phyloP scores from a whole-genome alignment of 257 asterid genomes.

The Lycium barbarum region DNA sequence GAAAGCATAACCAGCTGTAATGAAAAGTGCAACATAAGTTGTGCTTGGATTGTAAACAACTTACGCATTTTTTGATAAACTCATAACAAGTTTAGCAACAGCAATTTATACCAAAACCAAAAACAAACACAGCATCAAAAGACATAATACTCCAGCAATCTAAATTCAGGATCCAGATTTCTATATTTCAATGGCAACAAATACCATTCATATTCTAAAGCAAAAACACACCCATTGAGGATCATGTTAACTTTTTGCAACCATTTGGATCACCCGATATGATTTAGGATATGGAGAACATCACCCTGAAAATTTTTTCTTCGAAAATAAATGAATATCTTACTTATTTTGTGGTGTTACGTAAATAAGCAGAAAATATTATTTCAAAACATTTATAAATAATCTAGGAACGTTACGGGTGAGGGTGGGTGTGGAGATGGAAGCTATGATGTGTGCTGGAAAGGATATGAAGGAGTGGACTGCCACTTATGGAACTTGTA shows the following conservation, averaged over 20 bases:
- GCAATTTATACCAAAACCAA: not conserved
- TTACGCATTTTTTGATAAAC: not conserved
- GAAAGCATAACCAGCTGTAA: not conserved
- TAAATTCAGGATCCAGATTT: not conserved
- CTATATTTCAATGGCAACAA: not conserved
- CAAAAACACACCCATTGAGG: not conserved
- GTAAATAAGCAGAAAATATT: not conserved
- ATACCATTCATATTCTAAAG: not conserved
- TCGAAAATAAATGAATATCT: not conserved
- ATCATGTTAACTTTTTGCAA: not conserved
- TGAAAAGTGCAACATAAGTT: not conserved
- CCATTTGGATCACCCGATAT: constrained; percentile 6
- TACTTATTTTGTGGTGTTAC: not conserved
- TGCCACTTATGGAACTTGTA: not conserved
- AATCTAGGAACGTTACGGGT: not conserved
- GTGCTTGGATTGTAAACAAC: not conserved
- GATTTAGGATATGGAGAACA: not conserved
- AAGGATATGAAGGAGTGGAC: not conserved
- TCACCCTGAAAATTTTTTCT: not conserved
- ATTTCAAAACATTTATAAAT: not conserved
- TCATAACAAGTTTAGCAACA: not conserved
- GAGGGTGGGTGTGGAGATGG: not conserved
- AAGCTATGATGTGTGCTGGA: not conserved
- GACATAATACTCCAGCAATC: not conserved
- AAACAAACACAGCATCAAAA: not conserved